Evolutionary conservation across 495 filamentous ascomycete genomes (phyloP), one percentile per base, ranked within the genome.

Genomic region (Pyrenula aspistea): DNA sequence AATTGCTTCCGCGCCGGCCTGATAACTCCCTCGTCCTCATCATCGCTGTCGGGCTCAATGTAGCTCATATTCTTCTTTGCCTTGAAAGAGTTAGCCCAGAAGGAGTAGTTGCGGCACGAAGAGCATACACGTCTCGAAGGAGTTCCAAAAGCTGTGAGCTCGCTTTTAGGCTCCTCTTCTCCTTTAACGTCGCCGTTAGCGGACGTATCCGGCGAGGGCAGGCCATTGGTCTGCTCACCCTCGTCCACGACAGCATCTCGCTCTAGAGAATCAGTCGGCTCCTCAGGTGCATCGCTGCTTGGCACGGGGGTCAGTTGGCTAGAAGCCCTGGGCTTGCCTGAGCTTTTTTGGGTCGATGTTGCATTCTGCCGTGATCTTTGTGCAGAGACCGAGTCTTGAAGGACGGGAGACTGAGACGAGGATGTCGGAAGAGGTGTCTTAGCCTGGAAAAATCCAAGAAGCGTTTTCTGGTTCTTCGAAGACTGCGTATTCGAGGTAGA

Each of bases 381-480:
- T 52, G 56, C 36, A n/a, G 24, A 51, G 22, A 24, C 22, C 3
- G 20, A 21, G n/a, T 55, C 56, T 25, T 12, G 23, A 15, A 22
- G 42, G 11, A 25, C 61, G 25, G 67, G 67, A 24, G 64, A 53
- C 25, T 70, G 67, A 8, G 71, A 66, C 1, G 66, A 59, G 2
- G 58, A 65, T 0, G 72, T 65, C 0, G 69, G 69, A 11, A 75
- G 71, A 21, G 75, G 71, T 11, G 80, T 80, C 62, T 86, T 92
- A 4, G 4, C 15, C 56, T 85, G 77, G 62, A 96, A 95, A 75
- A 96, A 96, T 36, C 88, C 87, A 2, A 91, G 74, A 53, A 96
- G 93, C 10, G 80, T 81, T 60, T 84, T 88, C 70, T 92, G 86
- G 63, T 82, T 86, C 64, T 86, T 89, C 72, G 79, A 76, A 31